Percentiles rank a stretch among this genome's conserved stretches.
These are phyloP conservation scores for Beauveria scarabaeidicola DNA, from an alignment of 2,329 filamentous ascomycete genomes.

Conservation along the genomic window DNA sequence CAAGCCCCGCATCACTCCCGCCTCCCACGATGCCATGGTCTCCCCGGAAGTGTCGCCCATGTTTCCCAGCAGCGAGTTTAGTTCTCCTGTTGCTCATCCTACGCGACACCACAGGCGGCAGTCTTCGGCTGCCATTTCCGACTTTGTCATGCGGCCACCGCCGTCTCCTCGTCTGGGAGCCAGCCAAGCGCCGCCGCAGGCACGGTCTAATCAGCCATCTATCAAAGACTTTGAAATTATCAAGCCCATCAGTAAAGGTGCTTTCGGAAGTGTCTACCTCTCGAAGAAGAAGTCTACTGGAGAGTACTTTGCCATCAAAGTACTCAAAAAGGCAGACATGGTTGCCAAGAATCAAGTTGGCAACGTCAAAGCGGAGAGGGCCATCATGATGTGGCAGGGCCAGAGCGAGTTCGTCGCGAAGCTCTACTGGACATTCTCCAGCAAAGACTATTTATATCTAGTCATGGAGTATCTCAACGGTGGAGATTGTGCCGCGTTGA, in stretches of 20 bases:
- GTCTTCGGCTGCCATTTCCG: constrained; percentile 81
- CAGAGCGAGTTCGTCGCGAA: constrained; percentile 99
- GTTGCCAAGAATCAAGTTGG: constrained; percentile 99
- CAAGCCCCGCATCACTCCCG: constrained; percentile 62
- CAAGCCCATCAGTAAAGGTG: constrained; percentile 97
- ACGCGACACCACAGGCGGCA: constrained; percentile 71
- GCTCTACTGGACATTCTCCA: constrained; percentile 98
- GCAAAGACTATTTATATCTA: constrained; percentile 96
- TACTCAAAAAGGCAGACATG: constrained; percentile 99
- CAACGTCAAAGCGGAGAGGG: constrained; percentile 95
- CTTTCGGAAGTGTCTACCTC: constrained; percentile 94
- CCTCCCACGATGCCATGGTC: constrained; percentile 55
- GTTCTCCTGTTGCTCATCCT: constrained; percentile 58
- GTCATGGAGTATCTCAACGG: constrained; percentile 99
- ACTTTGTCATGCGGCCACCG: constrained; percentile 56
- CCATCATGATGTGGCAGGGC: constrained; percentile 99
- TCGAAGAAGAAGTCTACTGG: constrained; percentile 98
- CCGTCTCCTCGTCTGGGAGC: constrained; percentile 75
- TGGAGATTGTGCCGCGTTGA: constrained; percentile 90
- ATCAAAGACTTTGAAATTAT: constrained; percentile 99
- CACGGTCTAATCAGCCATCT: constrained; percentile 81
- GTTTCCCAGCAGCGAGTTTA: constrained; percentile 72
- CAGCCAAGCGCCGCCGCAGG: constrained; percentile 69
- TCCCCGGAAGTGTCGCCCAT: constrained; percentile 90
- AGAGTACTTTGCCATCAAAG: constrained; percentile 98